Evolutionary conservation across 306 rosid species (phyloP).

Genomic region (Casuarina cunninghamiana): DNA sequence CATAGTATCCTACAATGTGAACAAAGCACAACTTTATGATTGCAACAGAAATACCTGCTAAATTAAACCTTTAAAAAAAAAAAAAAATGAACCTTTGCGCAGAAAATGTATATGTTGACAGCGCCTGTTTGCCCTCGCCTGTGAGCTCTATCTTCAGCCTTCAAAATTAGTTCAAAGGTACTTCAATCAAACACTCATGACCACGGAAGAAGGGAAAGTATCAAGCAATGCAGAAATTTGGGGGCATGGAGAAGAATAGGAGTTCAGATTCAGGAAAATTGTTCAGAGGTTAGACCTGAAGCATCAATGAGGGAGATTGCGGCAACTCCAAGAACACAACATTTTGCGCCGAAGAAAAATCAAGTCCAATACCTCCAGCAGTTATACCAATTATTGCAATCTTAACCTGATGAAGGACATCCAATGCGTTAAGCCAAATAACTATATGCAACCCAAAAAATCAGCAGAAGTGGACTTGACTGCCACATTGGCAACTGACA

Average conservation of each 20-base stretch:
- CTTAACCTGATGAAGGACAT: slow-evolving; percentile 62
- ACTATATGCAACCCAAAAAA: background rate
- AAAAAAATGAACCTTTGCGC: slow-evolving; percentile 71
- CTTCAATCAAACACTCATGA: slow-evolving; percentile 17
- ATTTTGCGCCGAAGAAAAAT: slow-evolving; percentile 86
- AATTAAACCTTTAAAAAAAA: slow-evolving; percentile 22
- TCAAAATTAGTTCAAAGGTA: slow-evolving; percentile 37
- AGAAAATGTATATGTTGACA: slow-evolving; percentile 82
- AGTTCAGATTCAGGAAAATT: slow-evolving; percentile 4
- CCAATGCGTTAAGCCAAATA: slow-evolving; percentile 23
- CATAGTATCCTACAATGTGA: slow-evolving; percentile 60
- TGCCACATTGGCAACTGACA: background rate
- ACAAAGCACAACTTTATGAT: slow-evolving; percentile 28
- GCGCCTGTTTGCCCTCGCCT: slow-evolving; percentile 92
- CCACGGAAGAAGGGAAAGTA: slow-evolving; percentile 11
- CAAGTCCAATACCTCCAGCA: slow-evolving; percentile 96
- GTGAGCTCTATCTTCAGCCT: slow-evolving; percentile 99
- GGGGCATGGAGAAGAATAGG: background rate
- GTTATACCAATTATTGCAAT: slow-evolving; percentile 85
- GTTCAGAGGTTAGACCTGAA: slow-evolving; percentile 61
- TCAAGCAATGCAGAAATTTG: background rate
- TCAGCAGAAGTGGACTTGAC: background rate
- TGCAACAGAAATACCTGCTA: slow-evolving; percentile 18
- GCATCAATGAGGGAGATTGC: slow-evolving; percentile 73
- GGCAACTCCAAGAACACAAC: slow-evolving; percentile 97